Evolutionary conservation across 225 moss, liverwort and hornwort species (phyloP).

Genomic region (Anthoceros angustus): DNA sequence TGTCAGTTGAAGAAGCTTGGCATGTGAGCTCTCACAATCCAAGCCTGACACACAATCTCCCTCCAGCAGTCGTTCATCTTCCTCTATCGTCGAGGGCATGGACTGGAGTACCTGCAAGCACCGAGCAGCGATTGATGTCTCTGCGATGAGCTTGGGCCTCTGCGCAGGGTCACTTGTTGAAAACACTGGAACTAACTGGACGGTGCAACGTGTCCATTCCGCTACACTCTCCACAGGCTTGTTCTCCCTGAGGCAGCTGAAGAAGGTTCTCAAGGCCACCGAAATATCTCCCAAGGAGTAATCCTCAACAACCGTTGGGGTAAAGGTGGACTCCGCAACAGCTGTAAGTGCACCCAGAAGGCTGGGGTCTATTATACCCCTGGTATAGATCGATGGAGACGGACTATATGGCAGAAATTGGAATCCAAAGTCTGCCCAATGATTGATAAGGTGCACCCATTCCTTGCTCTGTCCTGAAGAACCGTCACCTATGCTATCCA

Average conservation of each 20-base stretch:
- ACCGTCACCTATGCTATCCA: conserved; percentile 43
- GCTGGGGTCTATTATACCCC: conserved; percentile 74
- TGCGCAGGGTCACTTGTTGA: conserved; percentile 19
- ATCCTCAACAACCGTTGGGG: conserved; percentile 7
- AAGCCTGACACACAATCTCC: conserved; percentile 5
- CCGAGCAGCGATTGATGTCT: conserved; percentile 53
- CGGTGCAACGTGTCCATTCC: conserved; percentile 42
- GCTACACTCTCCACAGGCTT: neutral
- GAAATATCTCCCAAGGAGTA: conserved; percentile 9
- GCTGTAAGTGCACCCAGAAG: conserved; percentile 47
- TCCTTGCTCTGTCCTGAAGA: conserved; percentile 36
- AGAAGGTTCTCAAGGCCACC: conserved; percentile 18
- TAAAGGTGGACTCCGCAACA: conserved; percentile 25
- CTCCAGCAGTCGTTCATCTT: conserved; percentile 39
- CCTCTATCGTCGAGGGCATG: conserved; percentile 51
- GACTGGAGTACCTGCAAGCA: conserved; percentile 54
- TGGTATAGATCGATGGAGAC: conserved; percentile 52
- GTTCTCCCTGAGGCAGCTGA: neutral
- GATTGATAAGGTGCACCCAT: conserved; percentile 62
- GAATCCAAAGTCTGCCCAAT: conserved; percentile 81
- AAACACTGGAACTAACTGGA: conserved; percentile 23
- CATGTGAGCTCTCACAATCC: conserved; percentile 15
- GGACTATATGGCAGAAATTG: conserved; percentile 79
- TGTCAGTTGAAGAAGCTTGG: conserved; percentile 31
- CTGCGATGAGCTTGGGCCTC: conserved; percentile 35